Evolutionary conservation across 2,329 filamentous ascomycete species (phyloP), one percentile per base, ranked within the genome.

Genomic region (Ambrosiella cleistominuta): DNA sequence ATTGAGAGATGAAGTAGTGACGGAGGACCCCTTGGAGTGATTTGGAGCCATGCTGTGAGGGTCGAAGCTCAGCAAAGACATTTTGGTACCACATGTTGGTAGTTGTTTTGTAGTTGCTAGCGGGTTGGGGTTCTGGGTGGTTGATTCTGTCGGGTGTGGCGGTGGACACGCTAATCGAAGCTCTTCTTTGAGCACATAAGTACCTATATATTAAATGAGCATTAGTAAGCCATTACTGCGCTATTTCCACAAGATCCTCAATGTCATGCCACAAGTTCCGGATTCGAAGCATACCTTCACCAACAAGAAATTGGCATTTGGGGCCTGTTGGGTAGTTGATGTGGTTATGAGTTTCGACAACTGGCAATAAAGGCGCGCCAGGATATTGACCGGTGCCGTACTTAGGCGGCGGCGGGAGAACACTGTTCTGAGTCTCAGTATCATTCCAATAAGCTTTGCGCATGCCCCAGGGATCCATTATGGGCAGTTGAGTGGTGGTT

Each of bases 331-430:
- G 91, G 65, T 86, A 85, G 59, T 80, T 81, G 62, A 98, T 74
- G 44, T 82, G 85, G 68, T 97, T 98, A 71, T 93, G 95, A 57
- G 91, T 96, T 76, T 98, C 93, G 66, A 95, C 85, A 69, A 95
- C 80, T 42, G 86, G 84, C 42, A 81, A 75, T 7, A 54, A 49
- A 27, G 40, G 39, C 9, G 17, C 40, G 11, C 83, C 78, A 63
- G 80, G 80, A 73, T 86, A 86, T 63, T 83, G 66, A 80, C 77
- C 66, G 81, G 78, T 63, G 81, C 87, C 85, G 74, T 95, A 96
- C 69, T 89, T 82, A 61, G 86, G 83, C 61, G 87, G 88, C 62
- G 89, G 90, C 61, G 90, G 88, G 65, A 95, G 78, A 64, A 94
- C 88, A 71, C 86, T 89, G 64, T 54, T 54, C 15, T 38, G 56